Evolutionary conservation across 768 basidiomycete genomes (phyloP), one percentile per base, ranked within the genome.

Genomic region (Russula sp.): DNA sequence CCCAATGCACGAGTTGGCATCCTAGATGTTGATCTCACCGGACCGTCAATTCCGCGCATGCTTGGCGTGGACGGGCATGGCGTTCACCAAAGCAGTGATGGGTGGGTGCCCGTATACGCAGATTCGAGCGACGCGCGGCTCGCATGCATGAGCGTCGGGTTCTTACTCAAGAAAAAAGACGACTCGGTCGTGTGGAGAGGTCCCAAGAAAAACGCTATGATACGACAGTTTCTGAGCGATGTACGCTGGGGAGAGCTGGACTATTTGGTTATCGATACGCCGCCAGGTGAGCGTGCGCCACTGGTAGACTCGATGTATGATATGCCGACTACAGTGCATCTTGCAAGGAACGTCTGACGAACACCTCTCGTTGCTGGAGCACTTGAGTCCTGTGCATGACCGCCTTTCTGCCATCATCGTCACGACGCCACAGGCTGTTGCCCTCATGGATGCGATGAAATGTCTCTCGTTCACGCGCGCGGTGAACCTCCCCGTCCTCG

Each of bases 191-290:
- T 99, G 1, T 99, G 97, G 97, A 78, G 97, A 70, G 97, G 97
- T 0, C 97, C 97, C 53, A 98, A 97, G 80, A 98, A 97, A 80
- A 95, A 95, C 69, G 95, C 89, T 61, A 97, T 97, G 94, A 96
- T 98, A 69, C 79, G 93, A 70, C 95, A 98, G 16, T 94, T 99
- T 49, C 5, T 48, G 47, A 48, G 47, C 27, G 47, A 48, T 48
- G 47, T 48, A 2, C 47, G 47, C 47, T 48, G 47, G 47, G 94
- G 92, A 51, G 86, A 91, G 47, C 78, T 96, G 62, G 94, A 98
- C 73, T 96, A 90, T 77, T 80, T 98, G 58, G 82, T 98, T 57
- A 87, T 97, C 82, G 94, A 98, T 73, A 99, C 97, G 3, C 97
- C 97, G 4, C 97, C 97, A 71, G 97, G 96, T 97, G 67, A 69